These are phyloP conservation scores for Carallia brachiata DNA, from an alignment of 345 rosid species.

Conservation along the genomic window DNA sequence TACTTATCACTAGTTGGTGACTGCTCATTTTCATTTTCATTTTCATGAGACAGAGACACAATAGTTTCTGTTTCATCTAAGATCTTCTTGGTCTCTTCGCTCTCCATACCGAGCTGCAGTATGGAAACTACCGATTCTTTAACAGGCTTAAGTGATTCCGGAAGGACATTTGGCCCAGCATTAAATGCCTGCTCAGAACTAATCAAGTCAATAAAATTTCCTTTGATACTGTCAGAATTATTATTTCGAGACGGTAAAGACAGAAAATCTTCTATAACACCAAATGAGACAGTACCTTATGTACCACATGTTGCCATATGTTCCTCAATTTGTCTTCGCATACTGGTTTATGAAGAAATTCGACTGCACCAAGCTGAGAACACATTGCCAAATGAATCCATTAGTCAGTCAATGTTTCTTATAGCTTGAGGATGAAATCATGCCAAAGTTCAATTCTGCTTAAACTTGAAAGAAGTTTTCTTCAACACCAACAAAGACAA, in stretches of 20 bases:
- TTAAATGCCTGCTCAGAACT: conserved; percentile 67
- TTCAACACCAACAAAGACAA: no score
- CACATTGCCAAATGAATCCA: conserved; percentile 24
- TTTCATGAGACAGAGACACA: conserved; percentile 31
- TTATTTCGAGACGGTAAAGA: background rate
- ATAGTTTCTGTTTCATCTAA: conserved; percentile 26
- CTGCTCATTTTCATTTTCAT: conserved; percentile 31
- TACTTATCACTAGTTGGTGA: conserved; percentile 45
- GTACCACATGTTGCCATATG: conserved; percentile 97
- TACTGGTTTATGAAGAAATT: conserved; percentile 84
- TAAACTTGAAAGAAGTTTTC: no score
- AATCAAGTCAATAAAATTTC: conserved; percentile 22
- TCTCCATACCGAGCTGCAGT: conserved; percentile 46
- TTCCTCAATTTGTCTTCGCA: conserved; percentile 77
- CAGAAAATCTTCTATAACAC: background rate
- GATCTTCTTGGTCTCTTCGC: conserved; percentile 24
- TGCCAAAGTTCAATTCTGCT: conserved; percentile 1
- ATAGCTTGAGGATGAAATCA: background rate
- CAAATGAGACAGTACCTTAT: conserved; percentile 49
- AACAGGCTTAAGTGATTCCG: conserved; percentile 63
- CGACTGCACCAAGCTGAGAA: conserved; percentile 94
- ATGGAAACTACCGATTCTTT: conserved; percentile 65
- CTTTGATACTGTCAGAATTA: background rate
- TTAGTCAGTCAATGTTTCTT: background rate
- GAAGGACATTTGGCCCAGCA: conserved; percentile 45